Percentiles rank a stretch among this genome's conserved stretches.
Conservation (phyloP, 768 basidiomycete species). For the Collybia mongolica region DNA sequence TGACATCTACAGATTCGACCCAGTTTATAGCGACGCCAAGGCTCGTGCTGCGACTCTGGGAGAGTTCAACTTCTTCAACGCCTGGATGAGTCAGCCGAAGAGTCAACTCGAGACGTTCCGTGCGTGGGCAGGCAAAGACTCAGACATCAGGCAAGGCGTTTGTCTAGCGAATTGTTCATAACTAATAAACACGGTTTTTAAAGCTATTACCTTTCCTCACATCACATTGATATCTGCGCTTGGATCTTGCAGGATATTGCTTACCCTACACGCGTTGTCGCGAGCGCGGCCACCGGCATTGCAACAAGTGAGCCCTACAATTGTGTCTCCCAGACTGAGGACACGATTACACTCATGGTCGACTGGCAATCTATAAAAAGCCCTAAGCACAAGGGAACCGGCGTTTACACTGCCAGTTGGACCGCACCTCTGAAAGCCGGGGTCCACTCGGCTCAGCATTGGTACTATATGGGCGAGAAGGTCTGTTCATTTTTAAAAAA, state of each 20-base stretch:
- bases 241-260: constrained; percentile 81
- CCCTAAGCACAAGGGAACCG: constrained; percentile 76
- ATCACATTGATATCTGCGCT: constrained; percentile 89
- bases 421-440: constrained; percentile 88
- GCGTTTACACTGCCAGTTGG: constrained; percentile 93
- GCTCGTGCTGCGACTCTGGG: constrained; percentile 74
- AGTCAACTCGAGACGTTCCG: constrained; percentile 92
- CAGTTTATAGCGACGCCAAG: constrained; percentile 89
- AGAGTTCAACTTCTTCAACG: constrained; percentile 94
- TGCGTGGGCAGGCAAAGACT: constrained; percentile 93
- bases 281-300: constrained; percentile 88
- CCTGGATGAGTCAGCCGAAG: constrained; percentile 98
- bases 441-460: constrained; percentile 88
- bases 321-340: constrained; percentile 84
- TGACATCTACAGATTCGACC: constrained; percentile 60
- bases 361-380: constrained; percentile 88
- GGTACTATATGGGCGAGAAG: constrained; percentile 96
- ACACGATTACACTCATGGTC: constrained; percentile 92
- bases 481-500: constrained; percentile 29
- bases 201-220: constrained; percentile 93
- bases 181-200: constrained; percentile 8
- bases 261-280: constrained; percentile 81
- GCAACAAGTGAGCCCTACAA: constrained; percentile 88
- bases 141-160: constrained; percentile 72
- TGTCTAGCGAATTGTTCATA: neutral